Evolutionary conservation across 2,329 filamentous ascomycete genomes (phyloP).

Genomic region (Aspergillus japonicus): DNA sequence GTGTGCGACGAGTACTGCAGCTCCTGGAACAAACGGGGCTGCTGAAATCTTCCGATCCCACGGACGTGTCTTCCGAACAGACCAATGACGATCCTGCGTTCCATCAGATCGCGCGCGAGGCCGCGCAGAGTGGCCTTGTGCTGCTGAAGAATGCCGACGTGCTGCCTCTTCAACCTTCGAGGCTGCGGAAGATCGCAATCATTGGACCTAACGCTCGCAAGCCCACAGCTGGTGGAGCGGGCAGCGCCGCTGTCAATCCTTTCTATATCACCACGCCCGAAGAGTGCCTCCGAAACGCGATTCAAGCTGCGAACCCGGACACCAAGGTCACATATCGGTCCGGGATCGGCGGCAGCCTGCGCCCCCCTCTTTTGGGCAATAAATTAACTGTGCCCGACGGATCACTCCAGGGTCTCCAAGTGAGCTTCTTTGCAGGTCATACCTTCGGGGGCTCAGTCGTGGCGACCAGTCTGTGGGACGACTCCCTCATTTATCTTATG

Average conservation of each 20-base stretch:
- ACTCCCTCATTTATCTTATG: slow-evolving; percentile 6
- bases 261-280: slow-evolving; percentile 5
- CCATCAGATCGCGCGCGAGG: neutral
- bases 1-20: neutral
- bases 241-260: slow-evolving; percentile 10
- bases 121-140: neutral
- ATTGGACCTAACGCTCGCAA: slow-evolving; percentile 8
- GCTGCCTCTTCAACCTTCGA: neutral
- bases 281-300: slow-evolving; percentile 1
- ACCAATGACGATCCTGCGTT: neutral
- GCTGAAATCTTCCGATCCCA: neutral
- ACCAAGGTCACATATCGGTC: too few relatives aligned
- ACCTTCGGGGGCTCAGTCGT: neutral
- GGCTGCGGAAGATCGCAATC: slow-evolving; percentile 1
- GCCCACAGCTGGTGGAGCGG: slow-evolving; percentile 5
- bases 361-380: too few relatives aligned
- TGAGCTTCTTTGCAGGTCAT: neutral
- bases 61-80: too few relatives aligned
- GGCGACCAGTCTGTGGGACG: neutral
- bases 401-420: too few relatives aligned
- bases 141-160: slow-evolving; percentile 8
- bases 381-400: too few relatives aligned
- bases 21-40: neutral
- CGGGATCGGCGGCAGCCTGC: too few relatives aligned
- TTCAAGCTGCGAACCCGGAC: too few relatives aligned